Evolutionary conservation across 768 basidiomycete genomes (phyloP).

Genomic region (Pisolithus orientalis): DNA sequence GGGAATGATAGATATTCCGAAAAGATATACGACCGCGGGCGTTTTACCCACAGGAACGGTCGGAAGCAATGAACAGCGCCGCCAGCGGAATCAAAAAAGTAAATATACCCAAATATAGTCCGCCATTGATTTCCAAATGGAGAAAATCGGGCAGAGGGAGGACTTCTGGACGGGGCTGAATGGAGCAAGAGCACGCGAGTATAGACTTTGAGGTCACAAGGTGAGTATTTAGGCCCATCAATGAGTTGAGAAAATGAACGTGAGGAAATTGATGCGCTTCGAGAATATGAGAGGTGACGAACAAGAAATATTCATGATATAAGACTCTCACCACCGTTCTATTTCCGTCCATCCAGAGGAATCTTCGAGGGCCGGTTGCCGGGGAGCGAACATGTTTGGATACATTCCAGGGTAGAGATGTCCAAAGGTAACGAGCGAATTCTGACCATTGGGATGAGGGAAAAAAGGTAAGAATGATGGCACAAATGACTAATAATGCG

Average conservation of each 20-base stretch:
- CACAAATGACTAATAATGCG: no score
- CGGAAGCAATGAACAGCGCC: background rate
- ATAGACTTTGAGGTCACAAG: constrained; percentile 8
- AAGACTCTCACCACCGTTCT: background rate
- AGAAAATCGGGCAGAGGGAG: constrained; percentile 1
- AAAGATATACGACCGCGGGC: no score
- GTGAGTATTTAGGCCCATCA: background rate
- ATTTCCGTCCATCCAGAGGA: background rate
- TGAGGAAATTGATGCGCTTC: background rate
- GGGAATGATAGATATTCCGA: background rate
- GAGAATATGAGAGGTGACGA: background rate
- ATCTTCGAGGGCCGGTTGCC: background rate
- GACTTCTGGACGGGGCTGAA: background rate
- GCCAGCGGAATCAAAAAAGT: background rate
- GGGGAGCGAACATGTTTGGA: background rate
- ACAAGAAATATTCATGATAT: no score
- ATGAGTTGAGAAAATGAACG: constrained; percentile 1
- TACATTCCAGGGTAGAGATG: background rate
- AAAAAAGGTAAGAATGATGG: background rate
- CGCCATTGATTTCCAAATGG: background rate
- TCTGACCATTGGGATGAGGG: background rate
- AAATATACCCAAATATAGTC: background rate
- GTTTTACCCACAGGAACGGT: no score
- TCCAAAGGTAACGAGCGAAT: background rate
- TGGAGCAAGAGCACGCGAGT: constrained; percentile 2